Percentiles rank a stretch among this genome's conserved stretches.
Conservation (phyloP, 1,139 yeast genomes). For the Nakaseomyces bracarensis region DNA sequence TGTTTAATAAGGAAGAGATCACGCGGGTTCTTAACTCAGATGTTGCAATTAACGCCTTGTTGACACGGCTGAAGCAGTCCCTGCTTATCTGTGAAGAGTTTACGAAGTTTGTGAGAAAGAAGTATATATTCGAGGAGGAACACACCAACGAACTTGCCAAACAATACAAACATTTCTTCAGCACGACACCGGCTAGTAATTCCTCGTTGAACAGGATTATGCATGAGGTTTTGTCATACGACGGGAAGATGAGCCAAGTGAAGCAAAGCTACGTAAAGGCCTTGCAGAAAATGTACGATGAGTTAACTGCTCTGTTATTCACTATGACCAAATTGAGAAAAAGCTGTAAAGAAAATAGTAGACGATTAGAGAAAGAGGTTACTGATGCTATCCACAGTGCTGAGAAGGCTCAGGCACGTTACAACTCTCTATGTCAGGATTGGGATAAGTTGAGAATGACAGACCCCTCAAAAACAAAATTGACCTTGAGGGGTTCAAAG, state of each 20-base stretch:
- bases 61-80: slow-evolving; percentile 69
- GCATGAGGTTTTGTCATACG: slow-evolving; percentile 64
- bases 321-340: slow-evolving; percentile 69
- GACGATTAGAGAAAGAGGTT: slow-evolving; percentile 75
- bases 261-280: slow-evolving; percentile 73
- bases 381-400: slow-evolving; percentile 73
- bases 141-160: slow-evolving; percentile 67
- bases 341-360: slow-evolving; percentile 69
- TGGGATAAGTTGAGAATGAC: slow-evolving; percentile 71
- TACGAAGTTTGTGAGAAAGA: slow-evolving; percentile 66
- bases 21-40: slow-evolving; percentile 48
- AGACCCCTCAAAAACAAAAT: slow-evolving; percentile 75
- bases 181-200: slow-evolving; percentile 31
- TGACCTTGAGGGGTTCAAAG: slow-evolving; percentile 67
- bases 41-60: slow-evolving; percentile 54
- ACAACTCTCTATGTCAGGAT: slow-evolving; percentile 75
- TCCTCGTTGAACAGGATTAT: slow-evolving; percentile 66
- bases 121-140: slow-evolving; percentile 72
- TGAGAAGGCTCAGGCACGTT: slow-evolving; percentile 80
- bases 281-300: slow-evolving; percentile 78
- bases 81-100: slow-evolving; percentile 79
- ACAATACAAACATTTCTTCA: slow-evolving; percentile 40
- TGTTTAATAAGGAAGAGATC: slow-evolving; percentile 43
- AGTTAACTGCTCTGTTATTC: slow-evolving; percentile 61
- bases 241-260: slow-evolving; percentile 66